These are phyloP conservation scores for Purshia tridentata DNA, from an alignment of 306 rosid species.

Conservation along the genomic window DNA sequence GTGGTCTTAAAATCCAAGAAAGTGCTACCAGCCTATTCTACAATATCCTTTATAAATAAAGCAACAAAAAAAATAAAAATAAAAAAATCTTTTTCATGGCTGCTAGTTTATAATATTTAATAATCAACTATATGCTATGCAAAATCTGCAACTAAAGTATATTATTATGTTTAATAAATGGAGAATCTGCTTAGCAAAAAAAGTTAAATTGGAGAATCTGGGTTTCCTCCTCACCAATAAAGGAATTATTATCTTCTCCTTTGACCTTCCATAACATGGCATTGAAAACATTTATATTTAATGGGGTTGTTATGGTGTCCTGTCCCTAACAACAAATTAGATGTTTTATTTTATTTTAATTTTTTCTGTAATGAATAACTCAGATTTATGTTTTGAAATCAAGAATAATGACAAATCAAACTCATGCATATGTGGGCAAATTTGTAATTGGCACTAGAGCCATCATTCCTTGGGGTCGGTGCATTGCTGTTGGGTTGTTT, in stretches of 20 bases:
- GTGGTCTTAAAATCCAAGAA: slow-evolving; percentile 8
- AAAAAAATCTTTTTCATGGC: background rate
- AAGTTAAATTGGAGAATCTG: background rate
- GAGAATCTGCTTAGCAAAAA: no score
- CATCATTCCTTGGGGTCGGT: background rate
- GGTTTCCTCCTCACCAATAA: background rate
- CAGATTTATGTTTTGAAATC: background rate
- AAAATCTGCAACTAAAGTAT: background rate
- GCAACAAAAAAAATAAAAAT: background rate
- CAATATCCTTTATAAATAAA: background rate
- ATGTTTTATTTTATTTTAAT: background rate
- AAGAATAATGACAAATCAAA: background rate
- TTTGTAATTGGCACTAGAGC: background rate
- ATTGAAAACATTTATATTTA: background rate
- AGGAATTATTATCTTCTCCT: background rate
- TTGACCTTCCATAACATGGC: background rate
- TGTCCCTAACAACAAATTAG: background rate
- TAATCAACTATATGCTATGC: background rate
- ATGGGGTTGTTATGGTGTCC: background rate
- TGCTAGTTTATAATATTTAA: background rate
- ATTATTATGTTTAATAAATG: background rate
- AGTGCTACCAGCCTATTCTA: background rate
- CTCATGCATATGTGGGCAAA: background rate
- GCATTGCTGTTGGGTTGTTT: background rate
- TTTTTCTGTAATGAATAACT: background rate